Evolutionary conservation across 345 rosid genomes (phyloP).

Genomic region (Erodium maritimum): DNA sequence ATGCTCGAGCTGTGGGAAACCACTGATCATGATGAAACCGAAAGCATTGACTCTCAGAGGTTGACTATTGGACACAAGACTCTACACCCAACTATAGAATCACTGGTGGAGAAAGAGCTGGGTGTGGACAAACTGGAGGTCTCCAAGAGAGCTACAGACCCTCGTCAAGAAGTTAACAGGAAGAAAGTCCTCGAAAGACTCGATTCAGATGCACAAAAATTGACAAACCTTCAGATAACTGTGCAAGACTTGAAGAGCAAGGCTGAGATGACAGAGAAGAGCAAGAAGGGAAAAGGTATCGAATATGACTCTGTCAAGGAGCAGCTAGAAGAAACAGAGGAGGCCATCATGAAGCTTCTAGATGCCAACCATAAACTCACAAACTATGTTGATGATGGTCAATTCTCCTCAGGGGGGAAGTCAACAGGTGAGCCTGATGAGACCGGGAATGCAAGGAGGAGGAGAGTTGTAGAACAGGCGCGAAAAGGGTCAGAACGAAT

Average conservation of each 20-base stretch:
- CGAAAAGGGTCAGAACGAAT: conserved; percentile 74
- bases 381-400: conserved; percentile 27
- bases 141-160: conserved; percentile 45
- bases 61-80: conserved; percentile 22
- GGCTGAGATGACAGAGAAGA: conserved; percentile 53
- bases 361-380: conserved; percentile 45
- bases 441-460: conserved; percentile 30
- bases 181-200: conserved; percentile 81
- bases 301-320: conserved; percentile 58
- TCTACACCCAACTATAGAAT: conserved; percentile 34
- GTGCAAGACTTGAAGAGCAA: conserved; percentile 73
- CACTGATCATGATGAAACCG: conserved; percentile 19
- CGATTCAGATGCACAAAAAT: conserved; percentile 75
- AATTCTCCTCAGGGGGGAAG: conserved; percentile 28
- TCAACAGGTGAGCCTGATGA: conserved; percentile 36
- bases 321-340: conserved; percentile 75
- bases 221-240: conserved; percentile 62
- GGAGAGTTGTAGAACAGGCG: conserved; percentile 58
- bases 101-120: conserved; percentile 56
- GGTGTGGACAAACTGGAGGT: conserved; percentile 64
- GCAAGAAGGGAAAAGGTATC: conserved; percentile 45
- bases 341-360: conserved; percentile 44
- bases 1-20: conserved; percentile 53
- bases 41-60: conserved; percentile 23
- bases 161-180: conserved; percentile 40